A percentile compares a stretch with the other conserved stretches of the same genome.
These are phyloP conservation scores for Aspergillus steynii DNA, from an alignment of 495 filamentous ascomycete species.

Conservation along the genomic window DNA sequence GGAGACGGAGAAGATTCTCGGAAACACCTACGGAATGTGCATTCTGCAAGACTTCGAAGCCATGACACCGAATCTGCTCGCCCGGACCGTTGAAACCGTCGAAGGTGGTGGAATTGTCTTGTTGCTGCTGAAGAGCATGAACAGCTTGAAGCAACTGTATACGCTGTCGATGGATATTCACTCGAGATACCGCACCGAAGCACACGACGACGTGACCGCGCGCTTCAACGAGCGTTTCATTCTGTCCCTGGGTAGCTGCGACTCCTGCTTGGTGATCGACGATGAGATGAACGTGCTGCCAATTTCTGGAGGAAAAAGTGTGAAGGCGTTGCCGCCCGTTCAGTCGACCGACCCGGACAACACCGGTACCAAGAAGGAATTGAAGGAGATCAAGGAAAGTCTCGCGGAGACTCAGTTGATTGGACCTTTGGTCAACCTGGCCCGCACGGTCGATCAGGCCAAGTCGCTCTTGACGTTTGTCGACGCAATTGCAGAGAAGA, in stretches of 20 bases:
- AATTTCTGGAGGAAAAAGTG: slow-evolving; percentile 91
- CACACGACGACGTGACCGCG: slow-evolving; percentile 91
- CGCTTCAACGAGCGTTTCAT: slow-evolving; percentile 99
- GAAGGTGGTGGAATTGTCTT: slow-evolving; percentile 94
- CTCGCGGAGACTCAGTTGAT: slow-evolving; percentile 82
- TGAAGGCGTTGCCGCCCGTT: slow-evolving; percentile 76
- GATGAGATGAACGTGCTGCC: slow-evolving; percentile 97
- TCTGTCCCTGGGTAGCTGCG: slow-evolving; percentile 89
- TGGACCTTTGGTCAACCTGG: slow-evolving; percentile 77
- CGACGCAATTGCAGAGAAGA: slow-evolving; percentile 96
- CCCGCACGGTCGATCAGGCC: slow-evolving; percentile 91
- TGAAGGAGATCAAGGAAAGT: slow-evolving; percentile 84
- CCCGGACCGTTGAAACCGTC: slow-evolving; percentile 94
- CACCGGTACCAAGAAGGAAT: slow-evolving; percentile 68
- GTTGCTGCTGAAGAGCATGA: slow-evolving; percentile 93
- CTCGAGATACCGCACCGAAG: slow-evolving; percentile 94
- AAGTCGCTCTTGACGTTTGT: slow-evolving; percentile 94
- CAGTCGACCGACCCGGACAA: slow-evolving; percentile 65
- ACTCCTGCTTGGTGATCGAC: slow-evolving; percentile 92
- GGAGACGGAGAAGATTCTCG: slow-evolving; percentile 98
- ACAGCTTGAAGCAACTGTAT: slow-evolving; percentile 94
- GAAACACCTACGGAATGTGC: slow-evolving; percentile 98
- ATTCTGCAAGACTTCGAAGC: slow-evolving; percentile 98
- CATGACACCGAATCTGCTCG: slow-evolving; percentile 92
- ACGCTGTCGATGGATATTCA: slow-evolving; percentile 98